Base-by-base conservation (phyloP, 2,329 filamentous ascomycete genomes). In the Sordariomycetes sp. region DNA sequence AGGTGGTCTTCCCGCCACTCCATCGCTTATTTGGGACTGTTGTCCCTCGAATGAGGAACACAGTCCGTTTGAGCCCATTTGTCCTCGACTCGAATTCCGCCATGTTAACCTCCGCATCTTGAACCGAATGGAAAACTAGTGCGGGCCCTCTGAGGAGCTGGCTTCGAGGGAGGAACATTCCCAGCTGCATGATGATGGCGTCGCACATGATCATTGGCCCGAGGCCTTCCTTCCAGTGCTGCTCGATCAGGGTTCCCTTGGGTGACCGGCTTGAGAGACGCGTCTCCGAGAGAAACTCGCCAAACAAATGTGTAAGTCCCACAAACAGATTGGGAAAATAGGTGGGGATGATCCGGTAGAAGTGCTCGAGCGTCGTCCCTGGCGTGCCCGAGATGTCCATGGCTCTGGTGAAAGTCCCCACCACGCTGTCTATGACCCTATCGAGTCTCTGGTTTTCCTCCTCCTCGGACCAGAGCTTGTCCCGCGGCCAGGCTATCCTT, bases 241-340 rank as follows among this genome's bases (percentile, higher is more conserved):
- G 62, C 60, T 48, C 55, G 54, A 12, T 65, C 69, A 20, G 46
- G 46, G 46, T n/a, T 22, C 68, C 68, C 53, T 76, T 78, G 53
- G 72, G 75, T 65, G 79, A 83, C 2, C 80, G 82, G 57, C 89
- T 79, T 63, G 89, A 83, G 24, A 90, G 74, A 62, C 86, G 85
- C 64, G 85, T 87, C 28, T 85, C 87, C 64, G 90, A 91, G 28
- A 90, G 76, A 63, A 91, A 90, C 66, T 86, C 85, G 62, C 89
- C 86, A 67, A 90, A 90, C 1, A 91, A 72, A 1, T 83, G 78
- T 61, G 81, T 83, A 61, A 90, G 79, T 0, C 86, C 84, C 57
- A 79, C 74, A 66, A 91, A 89, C 1, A 91, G 70, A 64, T 82
- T 83, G 1, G 87, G 86, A 57, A 87, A 77, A 53, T 80, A 80